Evolutionary conservation across 1,284 basidiomycete genomes (phyloP).

Genomic region (Ganoderma meredithae): DNA sequence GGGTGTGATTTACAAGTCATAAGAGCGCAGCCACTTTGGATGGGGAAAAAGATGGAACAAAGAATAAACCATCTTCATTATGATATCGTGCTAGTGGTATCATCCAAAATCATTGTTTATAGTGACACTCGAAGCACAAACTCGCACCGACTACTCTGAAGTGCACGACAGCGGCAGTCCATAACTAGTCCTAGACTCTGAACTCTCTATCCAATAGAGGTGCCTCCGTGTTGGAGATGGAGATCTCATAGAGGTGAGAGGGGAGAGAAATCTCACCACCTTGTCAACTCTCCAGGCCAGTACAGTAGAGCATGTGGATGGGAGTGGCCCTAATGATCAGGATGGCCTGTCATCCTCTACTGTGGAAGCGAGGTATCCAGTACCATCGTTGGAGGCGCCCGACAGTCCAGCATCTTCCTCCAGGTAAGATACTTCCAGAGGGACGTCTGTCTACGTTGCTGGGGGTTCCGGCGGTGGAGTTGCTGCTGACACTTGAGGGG

Average conservation of each 20-base stretch:
- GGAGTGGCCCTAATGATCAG: background rate
- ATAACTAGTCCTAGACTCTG: background rate
- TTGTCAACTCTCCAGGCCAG: background rate
- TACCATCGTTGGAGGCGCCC: background rate
- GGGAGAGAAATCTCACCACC: background rate
- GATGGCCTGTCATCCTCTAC: background rate
- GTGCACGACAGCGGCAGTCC: background rate
- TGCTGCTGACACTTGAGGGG: too few relatives aligned
- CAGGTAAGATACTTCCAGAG: too few relatives aligned
- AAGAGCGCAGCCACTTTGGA: too few relatives aligned
- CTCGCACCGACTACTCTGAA: too few relatives aligned
- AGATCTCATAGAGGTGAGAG: background rate
- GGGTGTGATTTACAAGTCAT: background rate
- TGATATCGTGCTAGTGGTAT: too few relatives aligned
- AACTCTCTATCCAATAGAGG: background rate
- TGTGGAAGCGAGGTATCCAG: background rate
- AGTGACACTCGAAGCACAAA: too few relatives aligned
- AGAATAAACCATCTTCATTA: too few relatives aligned
- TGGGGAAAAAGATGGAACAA: too few relatives aligned
- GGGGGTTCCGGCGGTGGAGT: background rate
- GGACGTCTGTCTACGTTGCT: background rate
- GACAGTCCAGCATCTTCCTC: background rate
- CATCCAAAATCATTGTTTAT: too few relatives aligned
- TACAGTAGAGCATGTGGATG: background rate
- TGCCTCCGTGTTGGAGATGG: background rate